Base-by-base conservation (phyloP, 2,329 filamentous ascomycete genomes). In the Colletotrichum neosansevieriae region DNA sequence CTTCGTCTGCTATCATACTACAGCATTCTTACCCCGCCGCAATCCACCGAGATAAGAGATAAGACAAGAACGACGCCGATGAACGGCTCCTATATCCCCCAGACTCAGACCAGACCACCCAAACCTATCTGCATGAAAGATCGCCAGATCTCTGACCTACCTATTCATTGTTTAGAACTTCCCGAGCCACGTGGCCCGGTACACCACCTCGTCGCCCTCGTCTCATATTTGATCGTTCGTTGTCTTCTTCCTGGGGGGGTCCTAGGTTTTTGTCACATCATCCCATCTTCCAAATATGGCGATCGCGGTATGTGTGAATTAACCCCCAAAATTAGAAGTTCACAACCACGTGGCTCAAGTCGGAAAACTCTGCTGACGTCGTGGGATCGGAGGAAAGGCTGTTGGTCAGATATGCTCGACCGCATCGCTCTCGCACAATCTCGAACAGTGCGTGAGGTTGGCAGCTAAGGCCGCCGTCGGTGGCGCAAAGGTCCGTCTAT, bases 361-460 rank as follows among this genome's bases (percentile, higher is more conserved):
- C 42, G 36, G 13, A 19, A 24, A 40, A 38, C 40, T 12, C 50
- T 11, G 24, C 58, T 70, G 60, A 69, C 47, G 38, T 32, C 15
- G n/a, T 47, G 9, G 42, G 24, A 64, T 40, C 19, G 50, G 49
- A 32, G 29, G 36, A 38, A 74, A 97, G 94, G 94, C 94, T 72
- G 85, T 97, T 51, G 94, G 94, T 38, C 95, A 98, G 81, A 89
- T 98, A 79, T 94, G 94, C 81, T 94, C 94, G 42, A 97, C 93
- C 67, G 86, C 90, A 70, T 92, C 88, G 71, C 89, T 96, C 83
- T 81, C 87, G 72, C 87, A 92, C 74, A 98, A 98, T 78, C 88
- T 98, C 50, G 83, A 87, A 57, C 92, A 95, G 79, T 97, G 94
- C 79, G 88, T 90, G 70, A 83, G 80, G 45, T 84, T 97, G 51